Conservation (phyloP, 2,329 filamentous ascomycete species). For the Rhinocladiella mackenziei region DNA sequence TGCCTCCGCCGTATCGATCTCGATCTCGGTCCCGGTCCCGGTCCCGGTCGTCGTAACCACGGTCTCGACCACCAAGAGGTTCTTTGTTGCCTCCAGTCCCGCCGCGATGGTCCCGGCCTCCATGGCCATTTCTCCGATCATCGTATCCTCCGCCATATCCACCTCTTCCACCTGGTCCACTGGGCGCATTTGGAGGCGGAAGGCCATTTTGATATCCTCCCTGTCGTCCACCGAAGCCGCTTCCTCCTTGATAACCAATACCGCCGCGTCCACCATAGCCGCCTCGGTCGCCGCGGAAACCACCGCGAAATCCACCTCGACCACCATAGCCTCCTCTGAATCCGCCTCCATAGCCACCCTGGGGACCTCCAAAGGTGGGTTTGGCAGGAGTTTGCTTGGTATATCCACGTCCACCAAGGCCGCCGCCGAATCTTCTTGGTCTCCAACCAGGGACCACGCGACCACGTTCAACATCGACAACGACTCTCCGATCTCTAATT, state of each 20-base stretch:
- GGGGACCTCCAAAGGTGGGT: conserved; percentile 61
- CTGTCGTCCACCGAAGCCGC: conserved; percentile 43
- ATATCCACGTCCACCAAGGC: conserved; percentile 86
- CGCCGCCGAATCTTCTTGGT: conserved; percentile 84
- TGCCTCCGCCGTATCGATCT: conserved; percentile 39
- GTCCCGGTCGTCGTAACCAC: conserved; percentile 48
- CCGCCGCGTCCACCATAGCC: conserved; percentile 47
- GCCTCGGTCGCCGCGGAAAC: conserved; percentile 42
- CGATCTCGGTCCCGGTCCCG: conserved; percentile 38
- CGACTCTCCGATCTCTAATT: conserved; percentile 86
- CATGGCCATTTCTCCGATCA: conserved; percentile 48
- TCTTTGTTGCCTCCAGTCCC: conserved; percentile 77
- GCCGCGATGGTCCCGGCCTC: conserved; percentile 51
- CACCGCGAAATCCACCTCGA: conserved; percentile 51
- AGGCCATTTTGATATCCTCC: conserved; percentile 35
- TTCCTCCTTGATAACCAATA: conserved; percentile 57
- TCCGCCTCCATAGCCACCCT: conserved; percentile 54
- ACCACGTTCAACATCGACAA: conserved; percentile 94
- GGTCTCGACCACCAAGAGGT: conserved; percentile 67
- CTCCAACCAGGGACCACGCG: conserved; percentile 92
- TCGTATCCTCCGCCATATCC: conserved; percentile 48
- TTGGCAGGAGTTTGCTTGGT: conserved; percentile 74
- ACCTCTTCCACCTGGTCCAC: conserved; percentile 50
- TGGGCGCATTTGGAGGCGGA: conserved; percentile 45
- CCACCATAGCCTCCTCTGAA: conserved; percentile 51